Conservation (phyloP, 2,329 filamentous ascomycete species). For the Microsporum ferrugineum region DNA sequence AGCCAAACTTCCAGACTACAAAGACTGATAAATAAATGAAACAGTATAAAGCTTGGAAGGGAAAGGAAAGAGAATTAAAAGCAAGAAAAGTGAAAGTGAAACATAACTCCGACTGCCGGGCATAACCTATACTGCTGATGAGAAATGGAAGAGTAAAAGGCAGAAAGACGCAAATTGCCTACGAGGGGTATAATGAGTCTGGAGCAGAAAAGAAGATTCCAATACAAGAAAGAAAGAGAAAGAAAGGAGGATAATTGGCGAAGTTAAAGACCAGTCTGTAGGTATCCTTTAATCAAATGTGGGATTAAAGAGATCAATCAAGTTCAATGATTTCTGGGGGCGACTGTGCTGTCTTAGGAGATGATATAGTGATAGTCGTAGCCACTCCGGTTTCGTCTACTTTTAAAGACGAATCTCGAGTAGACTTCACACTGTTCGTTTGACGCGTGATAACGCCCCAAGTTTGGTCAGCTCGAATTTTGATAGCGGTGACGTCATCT, state of each 20-base stretch:
- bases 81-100: not conserved
- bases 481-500: conserved; percentile 47
- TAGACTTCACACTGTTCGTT: not conserved
- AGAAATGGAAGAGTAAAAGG: not conserved
- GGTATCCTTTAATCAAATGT: not conserved
- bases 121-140: not conserved
- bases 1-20: not conserved
- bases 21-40: not conserved
- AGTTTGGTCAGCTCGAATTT: conserved; percentile 51
- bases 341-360: not conserved
- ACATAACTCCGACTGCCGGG: not conserved
- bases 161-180: not conserved
- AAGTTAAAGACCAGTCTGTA: not conserved
- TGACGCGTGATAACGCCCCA: conserved; percentile 46
- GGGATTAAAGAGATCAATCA: conserved; percentile 5
- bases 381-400: not conserved
- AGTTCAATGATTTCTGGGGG: conserved; percentile 14
- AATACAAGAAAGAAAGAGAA: not conserved
- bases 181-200: not conserved
- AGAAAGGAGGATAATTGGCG: not conserved
- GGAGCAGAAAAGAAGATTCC: not conserved
- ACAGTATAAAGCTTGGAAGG: too few relatives aligned
- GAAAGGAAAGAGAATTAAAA: not conserved
- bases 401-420: not conserved
- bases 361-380: not conserved